Evolutionary conservation across 2,329 filamentous ascomycete genomes (phyloP), one percentile per base, ranked within the genome.

Genomic region (Pestalotiopsis sp.): DNA sequence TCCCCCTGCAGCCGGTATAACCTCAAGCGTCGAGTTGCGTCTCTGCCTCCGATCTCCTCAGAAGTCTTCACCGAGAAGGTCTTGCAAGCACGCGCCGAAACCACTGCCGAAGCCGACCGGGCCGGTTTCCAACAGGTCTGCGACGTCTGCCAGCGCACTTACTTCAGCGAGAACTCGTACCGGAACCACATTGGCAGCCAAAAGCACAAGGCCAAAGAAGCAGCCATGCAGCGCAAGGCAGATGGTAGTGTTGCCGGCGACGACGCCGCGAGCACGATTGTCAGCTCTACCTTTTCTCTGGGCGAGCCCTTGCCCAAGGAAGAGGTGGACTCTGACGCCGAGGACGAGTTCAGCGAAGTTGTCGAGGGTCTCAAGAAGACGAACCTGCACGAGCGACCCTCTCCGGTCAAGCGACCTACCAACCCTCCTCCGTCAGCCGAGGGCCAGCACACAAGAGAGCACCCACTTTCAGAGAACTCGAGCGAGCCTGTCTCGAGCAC

Each of bases 61-160:
- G 95, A 98, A 78, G 87, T 94, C 69, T 99, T 98, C 81, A 94
- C 94, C 75, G 96, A 98, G 76, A 98, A 98, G 81, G 95, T 99
- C 52, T 85, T 98, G 17, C 94, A 94, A 75, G 95, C 95, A 72
- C 94, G 97, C 78, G 95, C 95, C 36, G 90, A 89, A 7, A 92
- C 94, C 17, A 93, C 88, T 57, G 94, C 94, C 41, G 94, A 95
- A 71, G 94, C 94, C 68, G 93, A 94, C 71, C 94, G 94, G 81
- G 95, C 95, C 4, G 90, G 93, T 14, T 98, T 95, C 77, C 94
- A 98, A 80, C 94, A 92, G 77, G 83, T 86, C 38, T 99, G 96
- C 81, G 85, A 90, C 3, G 87, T 91, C 23, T 99, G 96, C 84
- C 89, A 92, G 76, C 97, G 97, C 84, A 94, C 92, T 14, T 99